Conservation (phyloP, 1,139 yeast species). For the Magnusiomyces fungicola region DNA sequence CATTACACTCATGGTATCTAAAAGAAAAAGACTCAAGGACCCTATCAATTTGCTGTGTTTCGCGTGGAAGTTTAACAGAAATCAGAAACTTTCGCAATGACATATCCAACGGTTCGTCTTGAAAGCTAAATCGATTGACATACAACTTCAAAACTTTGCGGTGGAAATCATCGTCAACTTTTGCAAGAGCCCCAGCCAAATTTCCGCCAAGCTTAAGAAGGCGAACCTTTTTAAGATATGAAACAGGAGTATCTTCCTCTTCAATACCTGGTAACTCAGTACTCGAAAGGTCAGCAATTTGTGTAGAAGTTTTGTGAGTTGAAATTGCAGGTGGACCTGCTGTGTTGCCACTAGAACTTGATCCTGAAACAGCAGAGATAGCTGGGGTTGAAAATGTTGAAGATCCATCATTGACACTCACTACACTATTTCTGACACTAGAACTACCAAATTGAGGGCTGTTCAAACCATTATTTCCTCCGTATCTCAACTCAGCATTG, state of each 20-base stretch:
- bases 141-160: conserved; percentile 35
- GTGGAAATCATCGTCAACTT: conserved; percentile 33
- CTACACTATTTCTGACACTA: too few relatives aligned
- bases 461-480: not conserved
- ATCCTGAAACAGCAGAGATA: conserved; percentile 1
- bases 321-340: not conserved
- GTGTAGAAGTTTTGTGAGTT: not conserved
- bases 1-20: conserved; percentile 40
- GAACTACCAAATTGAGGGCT: too few relatives aligned
- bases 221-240: conserved; percentile 32
- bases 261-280: conserved; percentile 29
- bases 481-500: conserved; percentile 1
- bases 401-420: not conserved
- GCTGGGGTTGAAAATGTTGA: not conserved
- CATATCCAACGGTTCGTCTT: conserved; percentile 51
- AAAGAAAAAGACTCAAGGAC: conserved; percentile 48
- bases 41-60: conserved; percentile 66
- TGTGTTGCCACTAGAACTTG: not conserved
- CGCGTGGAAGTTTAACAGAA: conserved; percentile 52
- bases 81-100: conserved; percentile 52
- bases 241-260: conserved; percentile 32
- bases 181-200: conserved; percentile 36
- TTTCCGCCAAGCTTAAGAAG: conserved; percentile 32
- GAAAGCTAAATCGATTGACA: conserved; percentile 40
- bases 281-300: conserved; percentile 3